Evolutionary conservation across 257 asterid genomes (phyloP).

Genomic region (Eucommia ulmoides): DNA sequence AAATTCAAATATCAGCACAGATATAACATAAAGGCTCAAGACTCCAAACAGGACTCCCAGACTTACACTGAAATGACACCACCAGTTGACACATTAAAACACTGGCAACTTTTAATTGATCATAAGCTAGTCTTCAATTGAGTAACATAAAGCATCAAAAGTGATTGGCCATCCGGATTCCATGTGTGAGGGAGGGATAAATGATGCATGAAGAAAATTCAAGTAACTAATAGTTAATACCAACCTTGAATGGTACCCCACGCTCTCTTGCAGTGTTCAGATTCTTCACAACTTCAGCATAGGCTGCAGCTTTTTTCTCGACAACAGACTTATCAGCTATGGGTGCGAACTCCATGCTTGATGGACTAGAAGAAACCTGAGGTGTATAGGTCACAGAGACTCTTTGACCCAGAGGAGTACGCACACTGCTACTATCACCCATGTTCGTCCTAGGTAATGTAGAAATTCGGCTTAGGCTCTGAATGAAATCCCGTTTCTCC

Average conservation of each 20-base stretch:
- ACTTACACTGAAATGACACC: not conserved
- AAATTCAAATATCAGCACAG: not conserved
- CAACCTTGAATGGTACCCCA: slow-evolving; percentile 67
- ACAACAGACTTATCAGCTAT: slow-evolving; percentile 44
- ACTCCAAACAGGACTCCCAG: not conserved
- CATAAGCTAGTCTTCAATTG: not conserved
- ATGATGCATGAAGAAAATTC: not conserved
- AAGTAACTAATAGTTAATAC: slow-evolving; percentile 6
- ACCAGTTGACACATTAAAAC: not conserved
- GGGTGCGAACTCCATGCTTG: slow-evolving; percentile 45
- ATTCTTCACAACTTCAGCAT: slow-evolving; percentile 74
- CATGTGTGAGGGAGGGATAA: too few species aligned
- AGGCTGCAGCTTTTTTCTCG: slow-evolving; percentile 77
- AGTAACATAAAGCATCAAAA: too few species aligned
- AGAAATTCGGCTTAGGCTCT: slow-evolving; percentile 75
- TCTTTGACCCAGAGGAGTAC: slow-evolving; percentile 55
- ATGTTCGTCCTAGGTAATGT: slow-evolving; percentile 67
- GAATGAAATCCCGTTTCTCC: slow-evolving; percentile 82
- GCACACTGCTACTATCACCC: slow-evolving; percentile 31
- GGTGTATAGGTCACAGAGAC: slow-evolving; percentile 47
- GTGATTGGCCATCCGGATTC: too few species aligned
- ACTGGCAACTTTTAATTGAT: not conserved
- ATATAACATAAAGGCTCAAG: not conserved
- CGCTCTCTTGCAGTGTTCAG: slow-evolving; percentile 75
- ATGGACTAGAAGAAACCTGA: slow-evolving; percentile 43